Evolutionary conservation across 352 stramenopile species (phyloP).

Genomic region (Vaucheria bursata): DNA sequence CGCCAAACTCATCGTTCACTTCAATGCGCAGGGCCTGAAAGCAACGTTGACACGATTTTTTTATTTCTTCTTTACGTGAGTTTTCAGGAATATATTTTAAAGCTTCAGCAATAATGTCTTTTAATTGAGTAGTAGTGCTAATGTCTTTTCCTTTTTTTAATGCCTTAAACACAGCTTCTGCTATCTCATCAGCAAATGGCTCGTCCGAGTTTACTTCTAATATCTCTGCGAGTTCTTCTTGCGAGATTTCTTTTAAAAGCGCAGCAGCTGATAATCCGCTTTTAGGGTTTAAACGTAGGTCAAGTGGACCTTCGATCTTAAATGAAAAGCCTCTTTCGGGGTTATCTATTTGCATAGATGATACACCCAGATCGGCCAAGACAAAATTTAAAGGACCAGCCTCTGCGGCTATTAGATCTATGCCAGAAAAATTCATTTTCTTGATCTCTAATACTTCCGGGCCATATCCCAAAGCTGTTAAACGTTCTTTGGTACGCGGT

Average conservation of each 20-base stretch:
- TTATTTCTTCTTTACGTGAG: neutral
- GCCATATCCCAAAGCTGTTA: neutral
- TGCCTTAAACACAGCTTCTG: neutral
- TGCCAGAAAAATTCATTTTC: slow-evolving; percentile 6
- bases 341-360: slow-evolving; percentile 68
- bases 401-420: neutral
- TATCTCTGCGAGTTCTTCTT: neutral
- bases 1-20: slow-evolving; percentile 47
- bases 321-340: slow-evolving; percentile 58
- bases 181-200: neutral
- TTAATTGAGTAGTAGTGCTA: neutral
- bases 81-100: neutral
- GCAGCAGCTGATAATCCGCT: neutral
- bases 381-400: slow-evolving; percentile 52
- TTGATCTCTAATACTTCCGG: neutral
- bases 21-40: slow-evolving; percentile 68
- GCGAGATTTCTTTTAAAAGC: slow-evolving; percentile 6
- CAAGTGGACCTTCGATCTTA: slow-evolving; percentile 63
- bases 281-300: slow-evolving; percentile 61
- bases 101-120: neutral
- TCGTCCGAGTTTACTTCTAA: neutral
- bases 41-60: slow-evolving; percentile 57
- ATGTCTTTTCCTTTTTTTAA: slow-evolving; percentile 2
- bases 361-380: slow-evolving; percentile 69
- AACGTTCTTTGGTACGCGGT: neutral